Conservation (phyloP, 2,329 filamentous ascomycete species). For the Phialophora expanda region DNA sequence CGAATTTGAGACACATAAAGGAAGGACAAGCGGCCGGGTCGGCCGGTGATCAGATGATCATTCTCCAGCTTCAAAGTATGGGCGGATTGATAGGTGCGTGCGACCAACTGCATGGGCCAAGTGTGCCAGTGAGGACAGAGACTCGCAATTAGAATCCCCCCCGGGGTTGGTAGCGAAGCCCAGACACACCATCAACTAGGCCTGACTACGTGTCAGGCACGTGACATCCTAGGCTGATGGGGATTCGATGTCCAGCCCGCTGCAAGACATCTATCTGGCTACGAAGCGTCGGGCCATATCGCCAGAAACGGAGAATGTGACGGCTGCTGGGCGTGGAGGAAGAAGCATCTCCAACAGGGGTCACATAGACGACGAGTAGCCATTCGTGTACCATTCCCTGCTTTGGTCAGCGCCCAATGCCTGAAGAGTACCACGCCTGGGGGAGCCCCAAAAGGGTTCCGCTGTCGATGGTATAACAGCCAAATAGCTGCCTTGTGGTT, state of each 20-base stretch:
- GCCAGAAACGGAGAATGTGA: not conserved
- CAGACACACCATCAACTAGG: not conserved
- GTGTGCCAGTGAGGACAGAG: not conserved
- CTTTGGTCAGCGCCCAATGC: not conserved
- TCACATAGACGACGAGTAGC: not conserved
- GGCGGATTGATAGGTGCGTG: not conserved
- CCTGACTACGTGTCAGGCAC: not conserved
- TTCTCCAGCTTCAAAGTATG: not conserved
- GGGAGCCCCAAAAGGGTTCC: not conserved
- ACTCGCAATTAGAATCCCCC: not conserved
- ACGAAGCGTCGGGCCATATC: not conserved
- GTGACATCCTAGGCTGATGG: not conserved
- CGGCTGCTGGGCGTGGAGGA: too few species aligned
- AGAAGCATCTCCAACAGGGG: not conserved
- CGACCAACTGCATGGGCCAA: not conserved
- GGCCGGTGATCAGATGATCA: not conserved
- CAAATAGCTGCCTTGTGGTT: not conserved
- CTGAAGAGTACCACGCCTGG: too few species aligned
- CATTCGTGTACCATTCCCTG: not conserved
- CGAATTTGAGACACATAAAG: not conserved
- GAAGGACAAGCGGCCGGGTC: not conserved
- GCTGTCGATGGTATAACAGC: not conserved
- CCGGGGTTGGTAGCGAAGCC: not conserved
- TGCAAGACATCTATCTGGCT: not conserved
- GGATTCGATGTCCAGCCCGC: not conserved